Base-by-base conservation (phyloP, 352 stramenopile genomes). In the Aphanomyces astaci region DNA sequence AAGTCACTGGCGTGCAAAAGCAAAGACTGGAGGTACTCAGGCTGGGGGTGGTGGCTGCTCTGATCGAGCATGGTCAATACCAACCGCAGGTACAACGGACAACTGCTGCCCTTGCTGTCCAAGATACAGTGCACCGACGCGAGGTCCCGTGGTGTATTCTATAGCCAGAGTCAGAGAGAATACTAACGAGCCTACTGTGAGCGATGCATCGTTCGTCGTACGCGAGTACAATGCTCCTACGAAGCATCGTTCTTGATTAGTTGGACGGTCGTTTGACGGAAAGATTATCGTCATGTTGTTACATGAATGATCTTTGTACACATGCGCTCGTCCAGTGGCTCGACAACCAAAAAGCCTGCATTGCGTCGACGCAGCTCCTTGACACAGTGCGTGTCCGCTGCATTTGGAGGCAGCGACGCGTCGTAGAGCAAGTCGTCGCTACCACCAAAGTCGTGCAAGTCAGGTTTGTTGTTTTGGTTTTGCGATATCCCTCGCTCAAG, bases 341-440 rank as follows among this genome's bases (percentile, higher is more conserved):
- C 85, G 4, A 79, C 78, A 4, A 83, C 73, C n/a, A 94, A 55
- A 62, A 90, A 91, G 17, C 59, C 76, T 2, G 83, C 75, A 15
- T 79, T 83, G 3, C 83, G 79, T 2, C 85, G 75, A 27, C 79
- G 76, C n/a, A 94, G 68, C 31, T 94, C 85, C 17, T 81, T 79
- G 24, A 92, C 86, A 0, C 80, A 88, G 56, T 87, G 82, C 1
- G 83, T 89, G 63, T 91, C 81, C 52, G 80, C 72, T 7, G 76
- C 70, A 17, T 71, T 65, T 1, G 73, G 53, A 3, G 76, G 71
- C 11, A 90, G 48, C 27, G 71, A 75, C 19, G 78, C 76, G 66
- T 90, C 81, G 46, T 87, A 90, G 25, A 93, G 75, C 15, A 90
- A 56, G 57, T 93, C 83, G 22, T 76, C 80, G 55, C 80, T 87